Evolutionary conservation across 495 filamentous ascomycete species (phyloP).

Genomic region (Bacidia gigantensis): DNA sequence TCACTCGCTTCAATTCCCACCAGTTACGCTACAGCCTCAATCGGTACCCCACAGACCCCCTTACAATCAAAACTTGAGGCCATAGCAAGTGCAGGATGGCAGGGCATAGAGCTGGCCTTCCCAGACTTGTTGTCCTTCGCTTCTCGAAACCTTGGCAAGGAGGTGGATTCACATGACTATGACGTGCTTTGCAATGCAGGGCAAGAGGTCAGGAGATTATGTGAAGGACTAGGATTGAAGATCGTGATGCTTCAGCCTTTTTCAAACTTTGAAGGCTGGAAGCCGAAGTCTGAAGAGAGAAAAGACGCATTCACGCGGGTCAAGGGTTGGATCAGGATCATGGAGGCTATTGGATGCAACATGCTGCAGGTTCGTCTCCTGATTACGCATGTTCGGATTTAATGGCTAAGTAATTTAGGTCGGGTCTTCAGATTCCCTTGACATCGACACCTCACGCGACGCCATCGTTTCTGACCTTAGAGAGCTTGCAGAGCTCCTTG

Average conservation of each 20-base stretch:
- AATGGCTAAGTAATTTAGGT: too few relatives aligned
- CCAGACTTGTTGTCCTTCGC: conserved; percentile 60
- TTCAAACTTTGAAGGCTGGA: conserved; percentile 70
- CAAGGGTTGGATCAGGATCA: conserved; percentile 56
- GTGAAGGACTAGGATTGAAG: conserved; percentile 35
- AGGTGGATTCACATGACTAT: conserved; percentile 42
- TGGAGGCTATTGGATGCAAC: conserved; percentile 55
- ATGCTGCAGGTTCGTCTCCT: conserved; percentile 48
- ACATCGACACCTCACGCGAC: conserved; percentile 31
- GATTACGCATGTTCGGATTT: too few relatives aligned
- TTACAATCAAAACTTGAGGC: conserved; percentile 53
- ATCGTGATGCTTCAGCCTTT: conserved; percentile 73
- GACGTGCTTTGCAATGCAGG: conserved; percentile 37
- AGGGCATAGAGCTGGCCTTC: conserved; percentile 60
- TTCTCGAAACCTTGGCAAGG: conserved; percentile 31
- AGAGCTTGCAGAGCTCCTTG: conserved; percentile 50
- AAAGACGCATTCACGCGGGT: conserved; percentile 54
- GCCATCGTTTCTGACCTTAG: conserved; percentile 47
- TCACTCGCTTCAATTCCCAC: conserved; percentile 39
- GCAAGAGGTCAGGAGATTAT: conserved; percentile 37
- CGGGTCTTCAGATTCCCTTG: conserved; percentile 51
- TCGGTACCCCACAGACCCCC: conserved; percentile 41
- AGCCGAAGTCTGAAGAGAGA: conserved; percentile 38
- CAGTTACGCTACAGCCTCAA: conserved; percentile 52
- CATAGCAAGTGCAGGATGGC: conserved; percentile 52